phyloP scores from a whole-genome alignment of 345 rosid genomes.

The Eucalyptus guilfoylei region DNA sequence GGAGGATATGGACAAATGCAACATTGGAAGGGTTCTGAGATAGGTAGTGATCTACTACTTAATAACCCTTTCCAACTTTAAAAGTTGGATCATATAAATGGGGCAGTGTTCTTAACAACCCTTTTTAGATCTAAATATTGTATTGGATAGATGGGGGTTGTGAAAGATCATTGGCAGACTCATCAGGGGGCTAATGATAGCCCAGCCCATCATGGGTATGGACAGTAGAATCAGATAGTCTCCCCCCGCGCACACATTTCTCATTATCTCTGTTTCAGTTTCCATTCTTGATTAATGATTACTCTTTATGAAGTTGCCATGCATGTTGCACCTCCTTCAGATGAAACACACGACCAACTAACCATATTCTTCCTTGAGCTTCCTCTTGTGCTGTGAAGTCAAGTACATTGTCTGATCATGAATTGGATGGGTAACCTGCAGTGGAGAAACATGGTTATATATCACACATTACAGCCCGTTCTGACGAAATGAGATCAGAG shows the following conservation, averaged over 20 bases:
- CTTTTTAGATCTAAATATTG: not conserved
- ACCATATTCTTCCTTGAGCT: conserved; percentile 44
- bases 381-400: conserved; percentile 25
- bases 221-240: not conserved
- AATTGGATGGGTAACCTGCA: conserved; percentile 31
- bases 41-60: not conserved
- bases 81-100: not conserved
- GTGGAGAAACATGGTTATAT: not conserved
- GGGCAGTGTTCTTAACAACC: not conserved
- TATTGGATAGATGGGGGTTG: not conserved
- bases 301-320: not conserved
- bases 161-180: not conserved
- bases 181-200: not conserved
- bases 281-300: not conserved
- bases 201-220: not conserved
- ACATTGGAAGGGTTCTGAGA: not conserved
- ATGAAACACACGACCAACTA: not conserved
- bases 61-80: not conserved
- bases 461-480: not conserved
- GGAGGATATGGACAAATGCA: not conserved
- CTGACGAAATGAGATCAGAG: not conserved
- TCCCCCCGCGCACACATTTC: not conserved
- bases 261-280: not conserved
- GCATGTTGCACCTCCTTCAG: not conserved
- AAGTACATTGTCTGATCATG: conserved; percentile 41